A percentile compares a stretch with the other conserved stretches of the same genome.
Evolutionary conservation across 2,329 filamentous ascomycete genomes (phyloP).

Genomic region (Rhexocercosporidium sp.): DNA sequence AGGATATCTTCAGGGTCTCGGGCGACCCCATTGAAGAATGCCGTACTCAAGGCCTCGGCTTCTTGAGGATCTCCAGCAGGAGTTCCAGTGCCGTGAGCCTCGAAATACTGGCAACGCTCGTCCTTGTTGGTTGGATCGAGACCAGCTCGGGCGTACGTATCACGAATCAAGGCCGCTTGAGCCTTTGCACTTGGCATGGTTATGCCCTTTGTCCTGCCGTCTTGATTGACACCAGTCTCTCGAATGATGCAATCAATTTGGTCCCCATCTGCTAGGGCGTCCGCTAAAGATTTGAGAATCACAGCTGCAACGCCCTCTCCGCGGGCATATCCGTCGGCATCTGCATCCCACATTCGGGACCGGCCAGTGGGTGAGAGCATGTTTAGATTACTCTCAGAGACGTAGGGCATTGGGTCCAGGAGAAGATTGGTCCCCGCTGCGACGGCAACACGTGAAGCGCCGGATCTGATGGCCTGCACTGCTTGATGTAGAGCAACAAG

Average conservation of each 20-base stretch:
- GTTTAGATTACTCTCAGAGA: conserved; percentile 15
- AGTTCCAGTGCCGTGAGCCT: conserved; percentile 36
- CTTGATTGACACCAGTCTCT: conserved; percentile 54
- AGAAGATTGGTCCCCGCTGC: conserved; percentile 45
- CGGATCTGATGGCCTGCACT: conserved; percentile 51
- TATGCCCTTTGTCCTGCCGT: conserved; percentile 53
- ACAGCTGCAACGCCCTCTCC: conserved; percentile 64
- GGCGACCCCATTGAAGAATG: background rate
- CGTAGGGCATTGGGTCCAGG: conserved; percentile 17
- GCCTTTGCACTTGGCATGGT: conserved; percentile 56
- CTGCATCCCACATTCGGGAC: conserved; percentile 55
- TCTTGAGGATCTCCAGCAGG: conserved; percentile 5
- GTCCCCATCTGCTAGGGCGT: conserved; percentile 64
- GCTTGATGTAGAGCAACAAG: conserved; percentile 59
- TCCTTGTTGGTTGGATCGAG: conserved; percentile 39
- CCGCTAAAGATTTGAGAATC: conserved; percentile 61
- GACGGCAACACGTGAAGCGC: conserved; percentile 50
- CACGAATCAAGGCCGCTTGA: conserved; percentile 51
- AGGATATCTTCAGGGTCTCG: background rate
- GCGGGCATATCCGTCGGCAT: conserved; percentile 67
- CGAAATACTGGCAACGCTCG: conserved; percentile 27
- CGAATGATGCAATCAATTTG: conserved; percentile 61
- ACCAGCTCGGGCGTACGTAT: conserved; percentile 50
- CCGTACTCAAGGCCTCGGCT: background rate
- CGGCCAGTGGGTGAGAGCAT: conserved; percentile 22